These are phyloP conservation scores for Garcia nutans DNA, from an alignment of 345 rosid genomes.

Conservation along the genomic window DNA sequence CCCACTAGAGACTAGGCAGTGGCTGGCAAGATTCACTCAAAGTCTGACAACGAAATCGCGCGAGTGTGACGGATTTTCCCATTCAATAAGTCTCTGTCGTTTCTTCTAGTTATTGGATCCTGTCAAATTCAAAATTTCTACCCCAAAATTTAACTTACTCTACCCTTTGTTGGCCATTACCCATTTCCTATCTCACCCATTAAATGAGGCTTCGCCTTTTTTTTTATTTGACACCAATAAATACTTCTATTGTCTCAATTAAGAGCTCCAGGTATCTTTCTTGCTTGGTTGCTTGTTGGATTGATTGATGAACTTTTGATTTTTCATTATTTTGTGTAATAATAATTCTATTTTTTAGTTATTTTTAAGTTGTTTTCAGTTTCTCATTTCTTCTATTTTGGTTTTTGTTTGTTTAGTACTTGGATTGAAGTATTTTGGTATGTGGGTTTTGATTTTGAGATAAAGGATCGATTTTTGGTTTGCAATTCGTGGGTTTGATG, in stretches of 20 bases:
- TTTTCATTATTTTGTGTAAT: background rate
- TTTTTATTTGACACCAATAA: too few species aligned
- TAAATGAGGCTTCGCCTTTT: too few species aligned
- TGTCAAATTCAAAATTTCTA: background rate
- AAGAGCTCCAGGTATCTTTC: slow-evolving; percentile 11
- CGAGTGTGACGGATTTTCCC: background rate
- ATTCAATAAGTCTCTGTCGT: background rate
- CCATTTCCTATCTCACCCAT: background rate
- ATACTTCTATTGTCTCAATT: slow-evolving; percentile 1
- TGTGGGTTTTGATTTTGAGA: slow-evolving; percentile 18
- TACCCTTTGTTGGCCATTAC: background rate
- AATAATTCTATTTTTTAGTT: too few species aligned
- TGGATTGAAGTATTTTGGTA: background rate
- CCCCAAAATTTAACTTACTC: background rate
- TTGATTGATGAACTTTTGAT: background rate
- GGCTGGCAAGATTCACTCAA: too few species aligned
- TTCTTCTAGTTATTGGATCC: background rate
- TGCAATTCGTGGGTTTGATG: slow-evolving; percentile 12
- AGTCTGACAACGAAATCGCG: background rate
- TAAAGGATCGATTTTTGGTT: slow-evolving; percentile 10
- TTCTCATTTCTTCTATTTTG: background rate
- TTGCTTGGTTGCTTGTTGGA: background rate
- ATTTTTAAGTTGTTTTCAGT: background rate
- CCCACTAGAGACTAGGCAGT: too few species aligned
- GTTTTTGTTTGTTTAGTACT: background rate